These are phyloP conservation scores for Paraphaeosphaeria sporulosa DNA, from an alignment of 2,329 filamentous ascomycete genomes.

Conservation along the genomic window DNA sequence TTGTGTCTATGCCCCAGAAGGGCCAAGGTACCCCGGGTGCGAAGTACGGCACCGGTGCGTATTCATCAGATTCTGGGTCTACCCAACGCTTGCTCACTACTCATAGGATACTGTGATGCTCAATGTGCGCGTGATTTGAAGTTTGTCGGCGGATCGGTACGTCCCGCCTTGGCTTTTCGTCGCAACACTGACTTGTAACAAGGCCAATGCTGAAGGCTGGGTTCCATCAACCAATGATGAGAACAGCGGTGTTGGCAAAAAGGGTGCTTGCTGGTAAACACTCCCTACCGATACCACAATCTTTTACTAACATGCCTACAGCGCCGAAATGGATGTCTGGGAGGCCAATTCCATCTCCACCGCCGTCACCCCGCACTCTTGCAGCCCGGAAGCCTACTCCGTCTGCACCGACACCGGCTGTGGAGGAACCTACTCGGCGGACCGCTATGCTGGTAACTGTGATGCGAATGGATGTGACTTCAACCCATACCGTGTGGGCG, in stretches of 20 bases:
- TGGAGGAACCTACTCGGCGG: conserved; percentile 53
- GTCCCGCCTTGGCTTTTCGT: background rate
- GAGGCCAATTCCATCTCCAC: conserved; percentile 69
- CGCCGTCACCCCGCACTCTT: conserved; percentile 69
- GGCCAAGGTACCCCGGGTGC: conserved; percentile 57
- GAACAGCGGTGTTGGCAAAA: conserved; percentile 60
- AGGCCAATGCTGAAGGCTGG: conserved; percentile 66
- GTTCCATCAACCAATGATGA: conserved; percentile 59
- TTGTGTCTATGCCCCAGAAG: conserved; percentile 64
- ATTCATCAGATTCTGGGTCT: conserved; percentile 18
- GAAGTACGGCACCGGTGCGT: conserved; percentile 64
- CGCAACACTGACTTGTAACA: background rate
- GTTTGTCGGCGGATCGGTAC: conserved; percentile 58
- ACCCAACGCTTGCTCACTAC: background rate
- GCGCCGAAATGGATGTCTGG: conserved; percentile 43
- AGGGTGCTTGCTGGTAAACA: conserved; percentile 66
- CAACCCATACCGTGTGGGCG: conserved; percentile 64
- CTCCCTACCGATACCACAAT: conserved; percentile 36
- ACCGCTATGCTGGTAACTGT: conserved; percentile 66
- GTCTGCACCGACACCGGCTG: conserved; percentile 50
- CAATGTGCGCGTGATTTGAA: conserved; percentile 56
- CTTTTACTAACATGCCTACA: conserved; percentile 49
- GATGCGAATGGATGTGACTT: conserved; percentile 66
- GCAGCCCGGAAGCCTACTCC: conserved; percentile 51
- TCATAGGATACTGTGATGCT: conserved; percentile 50